Evolutionary conservation across 805 yeast species (phyloP), one percentile per base, ranked within the genome.

Genomic region (Yamadazyma akitaensis): DNA sequence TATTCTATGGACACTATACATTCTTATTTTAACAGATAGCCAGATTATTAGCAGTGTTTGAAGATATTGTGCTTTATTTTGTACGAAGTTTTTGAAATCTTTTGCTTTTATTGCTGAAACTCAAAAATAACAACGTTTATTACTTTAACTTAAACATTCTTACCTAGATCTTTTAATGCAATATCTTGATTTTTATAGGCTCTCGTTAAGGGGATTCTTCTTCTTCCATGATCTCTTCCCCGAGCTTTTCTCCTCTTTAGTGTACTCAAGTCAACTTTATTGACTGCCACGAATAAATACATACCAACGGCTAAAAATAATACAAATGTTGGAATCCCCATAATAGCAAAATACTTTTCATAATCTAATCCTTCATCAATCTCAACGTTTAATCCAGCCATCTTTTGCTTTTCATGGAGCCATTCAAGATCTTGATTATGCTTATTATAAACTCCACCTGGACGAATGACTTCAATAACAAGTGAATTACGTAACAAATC

Each of bases 271-370:
- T 81, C 82, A 30, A 72, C 68, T 48, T 70, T 75, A 57, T 84
- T 86, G 43, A 77, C 46, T 56, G 68, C 71, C 11, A 84, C 72
- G 62, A 86, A 85, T 49, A 81, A 52, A 60, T 84, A 86, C 84
- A 85, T 82, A 28, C 73, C 69, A 35, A 84, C 67, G 10, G 79
- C 81, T 10, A 83, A 77, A 25, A 86, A 49, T 13, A 79, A 63
- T 16, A 85, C 90, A 38, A 76, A 73, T 1, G 85, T 76, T 14
- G 95, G 95, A 61, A 85, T 77, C 9, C 85, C 70, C 67, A 85
- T 65, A 52, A 85, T 81, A 45, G 84, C 73, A 55, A 83, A 80
- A 60, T 84, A 80, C 65, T 76, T 76, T 42, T 80, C 78, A 49
- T 73, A 71, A 47, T 78, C 79, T 49, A 79, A 67, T 48, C 66